Conservation (phyloP, 352 stramenopile species). For the Phytophthora syringae region DNA sequence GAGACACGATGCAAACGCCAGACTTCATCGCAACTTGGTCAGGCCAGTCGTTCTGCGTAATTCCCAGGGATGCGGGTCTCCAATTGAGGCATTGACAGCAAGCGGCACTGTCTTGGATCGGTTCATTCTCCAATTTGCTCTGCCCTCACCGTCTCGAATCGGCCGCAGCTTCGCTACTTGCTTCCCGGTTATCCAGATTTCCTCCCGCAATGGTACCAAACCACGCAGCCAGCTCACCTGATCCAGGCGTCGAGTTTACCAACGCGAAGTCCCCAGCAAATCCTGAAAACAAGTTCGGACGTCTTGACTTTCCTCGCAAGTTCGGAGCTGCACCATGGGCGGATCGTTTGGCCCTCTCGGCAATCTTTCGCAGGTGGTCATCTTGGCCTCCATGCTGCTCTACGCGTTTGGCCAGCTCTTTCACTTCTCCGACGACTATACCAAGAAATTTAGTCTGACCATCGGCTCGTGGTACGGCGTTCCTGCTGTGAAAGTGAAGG, state of each 20-base stretch:
- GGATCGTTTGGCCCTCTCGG: constrained; percentile 3
- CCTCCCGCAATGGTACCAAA: background rate
- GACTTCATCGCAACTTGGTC: no score
- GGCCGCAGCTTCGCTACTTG: background rate
- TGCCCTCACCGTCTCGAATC: no score
- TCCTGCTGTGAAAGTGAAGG: constrained; percentile 12
- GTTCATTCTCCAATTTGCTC: constrained; percentile 4
- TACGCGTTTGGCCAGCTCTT: constrained; percentile 37
- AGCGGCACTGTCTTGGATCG: background rate
- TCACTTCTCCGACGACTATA: constrained; percentile 30
- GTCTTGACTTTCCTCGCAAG: background rate
- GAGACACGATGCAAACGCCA: no score
- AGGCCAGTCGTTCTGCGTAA: no score
- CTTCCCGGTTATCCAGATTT: background rate
- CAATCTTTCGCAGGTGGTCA: constrained; percentile 25
- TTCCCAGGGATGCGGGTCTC: no score
- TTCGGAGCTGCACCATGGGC: constrained; percentile 1
- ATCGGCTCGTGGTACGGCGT: constrained; percentile 40
- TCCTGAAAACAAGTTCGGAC: background rate
- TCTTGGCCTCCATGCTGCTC: constrained; percentile 26
- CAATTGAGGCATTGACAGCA: background rate
- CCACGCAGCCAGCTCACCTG: background rate
- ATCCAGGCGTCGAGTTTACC: background rate
- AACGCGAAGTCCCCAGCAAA: background rate
- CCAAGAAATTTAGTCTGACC: constrained; percentile 3